These are phyloP conservation scores for Fusarium robinianum DNA, from an alignment of 2,329 filamentous ascomycete genomes.

Conservation along the genomic window DNA sequence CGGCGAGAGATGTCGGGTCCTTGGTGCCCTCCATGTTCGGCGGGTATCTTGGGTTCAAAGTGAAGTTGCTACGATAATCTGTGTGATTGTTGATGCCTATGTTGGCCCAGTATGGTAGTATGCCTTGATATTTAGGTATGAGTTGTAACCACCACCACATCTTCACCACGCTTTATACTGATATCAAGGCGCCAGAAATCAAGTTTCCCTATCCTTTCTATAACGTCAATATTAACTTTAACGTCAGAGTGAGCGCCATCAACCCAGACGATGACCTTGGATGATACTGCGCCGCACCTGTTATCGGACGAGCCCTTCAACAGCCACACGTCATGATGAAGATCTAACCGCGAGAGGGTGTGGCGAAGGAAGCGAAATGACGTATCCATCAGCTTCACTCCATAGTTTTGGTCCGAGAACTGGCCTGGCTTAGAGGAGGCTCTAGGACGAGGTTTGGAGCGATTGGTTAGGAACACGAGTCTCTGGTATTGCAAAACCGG, in stretches of 20 bases:
- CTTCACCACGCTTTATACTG: constrained; percentile 25
- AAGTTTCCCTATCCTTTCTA: constrained; percentile 30
- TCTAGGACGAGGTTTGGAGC: constrained; percentile 4
- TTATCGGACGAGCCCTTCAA: constrained; percentile 22
- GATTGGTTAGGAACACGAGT: constrained; percentile 1
- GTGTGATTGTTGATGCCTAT: constrained; percentile 12
- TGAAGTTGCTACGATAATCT: constrained; percentile 9
- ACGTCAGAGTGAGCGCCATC: constrained; percentile 35
- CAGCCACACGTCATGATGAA: constrained; percentile 37
- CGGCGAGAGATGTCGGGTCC: constrained; percentile 37
- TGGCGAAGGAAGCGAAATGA: constrained; percentile 33
- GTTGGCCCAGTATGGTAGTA: constrained; percentile 23
- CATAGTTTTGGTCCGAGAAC: too few species aligned
- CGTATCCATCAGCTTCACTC: constrained; percentile 29
- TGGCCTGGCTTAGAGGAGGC: constrained; percentile 23
- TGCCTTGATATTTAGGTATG: constrained; percentile 25
- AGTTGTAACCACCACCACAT: constrained; percentile 28
- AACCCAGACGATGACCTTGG: constrained; percentile 12
- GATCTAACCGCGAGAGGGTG: constrained; percentile 27
- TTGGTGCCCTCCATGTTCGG: constrained; percentile 17
- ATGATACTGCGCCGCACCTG: constrained; percentile 29
- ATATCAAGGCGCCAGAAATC: constrained; percentile 25
- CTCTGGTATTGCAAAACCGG: constrained; percentile 23
- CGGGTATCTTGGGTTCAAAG: constrained; percentile 23
- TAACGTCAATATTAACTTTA: constrained; percentile 27